A percentile compares a stretch with the other conserved stretches of the same genome.
Evolutionary conservation across 164 flowering plant species (phyloP).

Genomic region (Vitis rotundifolia): DNA sequence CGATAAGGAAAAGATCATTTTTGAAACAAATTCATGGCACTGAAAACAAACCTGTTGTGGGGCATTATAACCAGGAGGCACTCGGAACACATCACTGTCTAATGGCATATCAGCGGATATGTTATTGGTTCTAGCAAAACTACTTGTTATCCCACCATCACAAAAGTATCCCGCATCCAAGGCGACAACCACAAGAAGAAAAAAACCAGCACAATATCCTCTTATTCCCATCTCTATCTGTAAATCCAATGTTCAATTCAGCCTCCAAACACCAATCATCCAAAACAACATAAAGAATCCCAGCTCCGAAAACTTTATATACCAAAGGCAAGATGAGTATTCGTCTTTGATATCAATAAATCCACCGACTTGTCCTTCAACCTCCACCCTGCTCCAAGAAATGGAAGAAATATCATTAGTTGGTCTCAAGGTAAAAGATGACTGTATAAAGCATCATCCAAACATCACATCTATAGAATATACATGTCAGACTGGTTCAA

Average conservation of each 20-base stretch:
- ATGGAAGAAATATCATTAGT: too few relatives aligned
- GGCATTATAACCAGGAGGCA: constrained; percentile 58
- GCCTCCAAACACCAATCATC: background rate
- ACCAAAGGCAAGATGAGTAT: too few relatives aligned
- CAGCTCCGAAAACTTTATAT: background rate
- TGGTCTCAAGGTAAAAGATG: too few relatives aligned
- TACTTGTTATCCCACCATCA: constrained; percentile 41
- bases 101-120: constrained; percentile 45
- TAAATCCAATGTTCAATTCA: background rate
- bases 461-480: too few relatives aligned
- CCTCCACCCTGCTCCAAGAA: too few relatives aligned
- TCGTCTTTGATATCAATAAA: too few relatives aligned
- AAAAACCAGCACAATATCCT: background rate
- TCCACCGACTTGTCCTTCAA: too few relatives aligned
- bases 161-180: constrained; percentile 13
- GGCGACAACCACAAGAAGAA: constrained; percentile 2
- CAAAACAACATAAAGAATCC: background rate
- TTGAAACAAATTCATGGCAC: too few relatives aligned
- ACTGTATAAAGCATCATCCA: too few relatives aligned
- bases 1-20: too few relatives aligned
- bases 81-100: constrained; percentile 50
- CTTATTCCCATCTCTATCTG: constrained; percentile 4
- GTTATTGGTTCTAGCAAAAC: constrained; percentile 29
- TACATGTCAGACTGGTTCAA: too few relatives aligned
- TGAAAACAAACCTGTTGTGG: constrained; percentile 46